A percentile compares a stretch with the other conserved stretches of the same genome.
Conservation (phyloP, 805 yeast genomes). For the Debaryomyces tyrocola region DNA sequence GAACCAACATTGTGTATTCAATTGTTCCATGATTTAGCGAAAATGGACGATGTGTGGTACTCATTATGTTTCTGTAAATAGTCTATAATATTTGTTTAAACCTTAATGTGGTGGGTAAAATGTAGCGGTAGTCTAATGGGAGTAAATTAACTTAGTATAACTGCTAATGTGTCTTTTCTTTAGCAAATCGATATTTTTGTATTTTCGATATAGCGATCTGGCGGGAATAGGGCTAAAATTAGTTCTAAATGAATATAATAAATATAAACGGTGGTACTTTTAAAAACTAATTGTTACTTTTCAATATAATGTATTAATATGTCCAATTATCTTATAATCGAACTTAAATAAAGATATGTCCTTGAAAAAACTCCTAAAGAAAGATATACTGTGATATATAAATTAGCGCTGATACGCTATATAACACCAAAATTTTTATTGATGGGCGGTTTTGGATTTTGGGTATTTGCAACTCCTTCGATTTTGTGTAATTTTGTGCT, state of each 20-base stretch:
- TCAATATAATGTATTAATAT: neutral
- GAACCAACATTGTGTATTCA: slow-evolving; percentile 86
- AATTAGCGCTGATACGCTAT: neutral
- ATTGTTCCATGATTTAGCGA: slow-evolving; percentile 80
- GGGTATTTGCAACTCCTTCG: neutral
- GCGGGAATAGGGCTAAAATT: no score
- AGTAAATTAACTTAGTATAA: no score
- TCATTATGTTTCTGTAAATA: slow-evolving; percentile 10
- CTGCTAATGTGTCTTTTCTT: no score
- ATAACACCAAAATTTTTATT: neutral
- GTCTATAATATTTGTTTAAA: slow-evolving; percentile 1
- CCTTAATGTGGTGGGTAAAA: neutral
- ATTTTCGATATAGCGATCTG: no score
- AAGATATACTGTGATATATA: neutral
- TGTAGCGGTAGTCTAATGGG: no score
- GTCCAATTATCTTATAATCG: neutral
- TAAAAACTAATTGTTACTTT: neutral
- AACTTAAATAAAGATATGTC: neutral
- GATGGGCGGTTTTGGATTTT: neutral
- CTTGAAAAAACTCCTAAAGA: no score
- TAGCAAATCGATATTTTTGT: no score
- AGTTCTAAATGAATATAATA: no score
- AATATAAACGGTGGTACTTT: neutral
- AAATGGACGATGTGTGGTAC: slow-evolving; percentile 63
- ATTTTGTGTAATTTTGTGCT: neutral